Conservation (phyloP, 169 alveolate species). For the Plasmodium gaboni region DNA sequence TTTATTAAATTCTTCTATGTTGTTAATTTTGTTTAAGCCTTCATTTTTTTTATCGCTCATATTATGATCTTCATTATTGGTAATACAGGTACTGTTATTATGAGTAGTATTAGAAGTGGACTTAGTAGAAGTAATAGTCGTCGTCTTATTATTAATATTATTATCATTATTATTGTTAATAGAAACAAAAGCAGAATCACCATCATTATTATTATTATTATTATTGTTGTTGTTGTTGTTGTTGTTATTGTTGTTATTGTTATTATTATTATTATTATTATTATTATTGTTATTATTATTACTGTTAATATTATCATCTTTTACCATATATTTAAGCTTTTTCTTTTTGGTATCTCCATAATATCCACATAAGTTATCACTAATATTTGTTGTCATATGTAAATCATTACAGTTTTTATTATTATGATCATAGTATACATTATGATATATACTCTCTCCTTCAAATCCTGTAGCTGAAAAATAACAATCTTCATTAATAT, state of each 20-base stretch:
- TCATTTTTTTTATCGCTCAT: background rate
- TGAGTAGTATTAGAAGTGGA: background rate
- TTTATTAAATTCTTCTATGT: background rate
- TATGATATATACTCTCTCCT: slow-evolving; percentile 11
- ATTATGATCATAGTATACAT: slow-evolving; percentile 29
- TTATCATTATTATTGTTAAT: too few species aligned
- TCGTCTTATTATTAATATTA: too few species aligned
- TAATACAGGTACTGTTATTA: background rate
- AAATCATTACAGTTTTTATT: slow-evolving; percentile 1
- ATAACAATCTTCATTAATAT: slow-evolving; percentile 20
- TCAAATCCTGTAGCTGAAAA: slow-evolving; percentile 11
- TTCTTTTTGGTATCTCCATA: background rate
- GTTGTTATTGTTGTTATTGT: background rate
- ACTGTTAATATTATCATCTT: background rate
- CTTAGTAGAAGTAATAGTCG: too few species aligned
- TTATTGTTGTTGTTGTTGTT: background rate
- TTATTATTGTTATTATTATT: background rate
- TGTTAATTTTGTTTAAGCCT: background rate
- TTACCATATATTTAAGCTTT: background rate
- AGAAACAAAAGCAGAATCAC: too few species aligned
- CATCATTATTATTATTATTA: background rate
- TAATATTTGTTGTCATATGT: slow-evolving; percentile 13
- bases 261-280: background rate
- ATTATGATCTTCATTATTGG: background rate
- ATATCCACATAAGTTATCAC: slow-evolving; percentile 11